These are phyloP conservation scores for Lipomyces sp. DNA, from an alignment of 805 yeast species.

Conservation along the genomic window DNA sequence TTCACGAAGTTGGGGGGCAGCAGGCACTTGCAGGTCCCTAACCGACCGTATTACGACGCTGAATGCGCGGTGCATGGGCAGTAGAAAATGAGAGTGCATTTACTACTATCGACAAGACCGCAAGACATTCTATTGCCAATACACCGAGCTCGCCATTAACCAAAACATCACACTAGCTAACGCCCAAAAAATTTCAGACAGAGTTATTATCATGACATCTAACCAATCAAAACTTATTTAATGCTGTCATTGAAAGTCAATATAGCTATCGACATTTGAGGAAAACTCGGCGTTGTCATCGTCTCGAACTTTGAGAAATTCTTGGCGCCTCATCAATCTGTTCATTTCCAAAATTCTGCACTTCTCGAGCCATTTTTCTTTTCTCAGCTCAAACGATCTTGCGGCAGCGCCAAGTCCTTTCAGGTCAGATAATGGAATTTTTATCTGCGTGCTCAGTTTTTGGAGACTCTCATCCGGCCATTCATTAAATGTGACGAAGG, in stretches of 20 bases:
- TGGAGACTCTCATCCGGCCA: conserved; percentile 29
- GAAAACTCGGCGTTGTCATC: background rate
- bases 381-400: conserved; percentile 15
- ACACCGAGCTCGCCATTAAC: background rate
- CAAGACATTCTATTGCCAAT: background rate
- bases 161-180: background rate
- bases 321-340: conserved; percentile 24
- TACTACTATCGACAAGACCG: background rate
- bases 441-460: conserved; percentile 28
- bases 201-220: background rate
- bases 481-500: conserved; percentile 16
- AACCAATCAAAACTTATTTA: background rate
- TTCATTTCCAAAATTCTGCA: conserved; percentile 29
- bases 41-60: too few relatives aligned
- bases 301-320: conserved; percentile 18
- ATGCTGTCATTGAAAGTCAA: background rate
- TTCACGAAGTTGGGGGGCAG: too few relatives aligned
- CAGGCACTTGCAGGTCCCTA: too few relatives aligned
- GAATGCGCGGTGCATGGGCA: too few relatives aligned
- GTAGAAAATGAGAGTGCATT: background rate
- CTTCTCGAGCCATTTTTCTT: conserved; percentile 30
- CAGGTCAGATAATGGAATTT: conserved; percentile 21
- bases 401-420: conserved; percentile 23
- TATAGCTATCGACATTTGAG: background rate
- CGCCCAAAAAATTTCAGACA: background rate